phyloP scores from a whole-genome alignment of 106 monocot genomes.

The Ottelia alismoides region DNA sequence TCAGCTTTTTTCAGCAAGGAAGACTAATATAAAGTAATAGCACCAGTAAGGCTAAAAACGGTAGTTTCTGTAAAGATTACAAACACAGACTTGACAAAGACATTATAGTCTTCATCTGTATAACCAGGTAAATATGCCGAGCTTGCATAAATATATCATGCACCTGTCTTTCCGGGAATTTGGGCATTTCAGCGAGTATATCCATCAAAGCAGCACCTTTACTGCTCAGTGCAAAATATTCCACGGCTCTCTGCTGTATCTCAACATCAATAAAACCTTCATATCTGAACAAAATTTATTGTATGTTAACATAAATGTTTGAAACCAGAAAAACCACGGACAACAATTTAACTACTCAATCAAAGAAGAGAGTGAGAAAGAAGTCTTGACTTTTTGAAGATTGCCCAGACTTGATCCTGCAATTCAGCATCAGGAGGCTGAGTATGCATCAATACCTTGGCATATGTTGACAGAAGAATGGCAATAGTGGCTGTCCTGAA shows the following conservation, averaged over 20 bases:
- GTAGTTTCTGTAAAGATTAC: no score
- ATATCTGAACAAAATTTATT: conserved; percentile 42
- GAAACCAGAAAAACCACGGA: not conserved
- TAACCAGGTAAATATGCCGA: no score
- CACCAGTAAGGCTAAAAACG: no score
- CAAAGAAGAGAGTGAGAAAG: no score
- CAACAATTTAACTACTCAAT: no score
- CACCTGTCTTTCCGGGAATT: conserved; percentile 98
- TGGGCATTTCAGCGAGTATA: conserved; percentile 96
- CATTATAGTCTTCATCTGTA: no score
- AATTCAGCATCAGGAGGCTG: conserved; percentile 84
- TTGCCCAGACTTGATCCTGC: conserved; percentile 83
- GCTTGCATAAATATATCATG: not conserved
- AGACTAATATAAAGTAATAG: conserved; percentile 42
- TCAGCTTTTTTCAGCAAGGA: conserved; percentile 85
- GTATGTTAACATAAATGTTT: no score
- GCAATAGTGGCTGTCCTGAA: conserved; percentile 71
- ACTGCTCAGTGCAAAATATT: conserved; percentile 86
- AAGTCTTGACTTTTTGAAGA: conserved; percentile 89
- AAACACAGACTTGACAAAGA: no score
- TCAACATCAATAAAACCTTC: conserved; percentile 96
- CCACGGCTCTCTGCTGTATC: conserved; percentile 98
- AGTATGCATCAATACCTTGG: conserved; percentile 96
- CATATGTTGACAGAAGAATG: conserved; percentile 97
- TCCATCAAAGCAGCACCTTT: conserved; percentile 82